Percentiles rank a stretch among this genome's conserved stretches.
Evolutionary conservation across 2,329 filamentous ascomycete genomes (phyloP).

Genomic region (Paecilomyces fulvus): DNA sequence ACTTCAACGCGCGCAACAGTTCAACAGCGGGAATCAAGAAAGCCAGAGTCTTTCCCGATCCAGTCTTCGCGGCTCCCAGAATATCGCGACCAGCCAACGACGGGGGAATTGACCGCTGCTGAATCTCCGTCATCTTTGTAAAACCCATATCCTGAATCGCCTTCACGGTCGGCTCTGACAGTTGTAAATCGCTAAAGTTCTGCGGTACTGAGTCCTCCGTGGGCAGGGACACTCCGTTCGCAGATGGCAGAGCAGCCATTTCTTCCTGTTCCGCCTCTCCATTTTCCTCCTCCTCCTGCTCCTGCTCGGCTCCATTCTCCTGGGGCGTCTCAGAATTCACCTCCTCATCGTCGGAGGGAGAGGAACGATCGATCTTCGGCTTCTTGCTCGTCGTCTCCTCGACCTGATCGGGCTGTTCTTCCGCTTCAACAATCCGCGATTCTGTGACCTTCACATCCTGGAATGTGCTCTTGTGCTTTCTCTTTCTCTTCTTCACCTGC

Average conservation of each 20-base stretch:
- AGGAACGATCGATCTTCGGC: conserved; percentile 6
- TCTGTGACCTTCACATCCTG: conserved; percentile 8
- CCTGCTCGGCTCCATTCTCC: conserved; percentile 11
- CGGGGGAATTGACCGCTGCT: conserved; percentile 77
- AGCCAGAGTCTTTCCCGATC: conserved; percentile 88
- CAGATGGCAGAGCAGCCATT: conserved; percentile 44
- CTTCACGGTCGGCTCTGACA: conserved; percentile 81
- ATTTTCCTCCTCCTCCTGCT: conserved; percentile 17
- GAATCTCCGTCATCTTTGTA: conserved; percentile 91
- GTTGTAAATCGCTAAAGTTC: conserved; percentile 70
- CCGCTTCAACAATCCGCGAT: conserved; percentile 7
- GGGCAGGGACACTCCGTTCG: conserved; percentile 46
- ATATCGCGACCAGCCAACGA: conserved; percentile 85
- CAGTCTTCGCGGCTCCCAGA: conserved; percentile 90
- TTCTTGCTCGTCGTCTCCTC: conserved; percentile 23
- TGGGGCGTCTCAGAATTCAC: conserved; percentile 26
- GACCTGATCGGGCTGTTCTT: conserved; percentile 14
- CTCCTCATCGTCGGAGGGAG: conserved; percentile 32
- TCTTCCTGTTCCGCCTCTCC: conserved; percentile 23
- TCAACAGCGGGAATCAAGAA: conserved; percentile 93
- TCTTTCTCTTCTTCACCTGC: conserved; percentile 37
- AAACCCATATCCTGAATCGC: conserved; percentile 90
- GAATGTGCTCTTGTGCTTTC: conserved; percentile 29
- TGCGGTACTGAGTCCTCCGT: conserved; percentile 52
- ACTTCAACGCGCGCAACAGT: conserved; percentile 80